Evolutionary conservation across 1,284 basidiomycete species (phyloP).

Genomic region (Trichosporon sp.): DNA sequence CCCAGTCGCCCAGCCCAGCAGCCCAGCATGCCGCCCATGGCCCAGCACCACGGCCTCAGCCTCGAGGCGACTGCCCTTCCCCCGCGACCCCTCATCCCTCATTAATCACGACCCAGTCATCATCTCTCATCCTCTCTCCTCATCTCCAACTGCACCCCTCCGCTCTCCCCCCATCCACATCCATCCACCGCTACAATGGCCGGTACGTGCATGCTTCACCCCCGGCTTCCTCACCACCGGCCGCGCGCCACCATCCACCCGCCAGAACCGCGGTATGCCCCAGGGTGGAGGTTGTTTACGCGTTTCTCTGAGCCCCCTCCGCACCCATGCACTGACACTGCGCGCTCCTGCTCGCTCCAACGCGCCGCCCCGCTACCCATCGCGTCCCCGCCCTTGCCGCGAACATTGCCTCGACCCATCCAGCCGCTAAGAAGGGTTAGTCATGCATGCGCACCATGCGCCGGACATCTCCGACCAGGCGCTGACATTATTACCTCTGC

Average conservation of each 20-base stretch:
- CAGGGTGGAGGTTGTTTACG: conserved; percentile 3
- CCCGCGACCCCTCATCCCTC: background rate
- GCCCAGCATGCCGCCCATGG: background rate
- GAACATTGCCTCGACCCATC: background rate
- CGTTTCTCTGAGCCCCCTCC: background rate
- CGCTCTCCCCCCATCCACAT: background rate
- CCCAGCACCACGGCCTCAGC: background rate
- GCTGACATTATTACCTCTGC: background rate
- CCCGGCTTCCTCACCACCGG: background rate
- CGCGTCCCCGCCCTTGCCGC: background rate
- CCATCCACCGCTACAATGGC: conserved; percentile 5
- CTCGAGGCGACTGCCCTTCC: background rate
- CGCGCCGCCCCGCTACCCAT: background rate
- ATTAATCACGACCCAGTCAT: background rate
- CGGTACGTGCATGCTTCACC: conserved; percentile 3
- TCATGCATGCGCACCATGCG: background rate
- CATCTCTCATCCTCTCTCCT: background rate
- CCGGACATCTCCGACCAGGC: background rate
- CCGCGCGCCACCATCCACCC: background rate
- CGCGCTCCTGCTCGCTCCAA: background rate
- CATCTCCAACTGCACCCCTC: background rate
- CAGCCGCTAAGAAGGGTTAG: conserved; percentile 4
- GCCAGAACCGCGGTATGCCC: background rate
- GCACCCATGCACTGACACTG: background rate
- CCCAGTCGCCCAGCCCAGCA: background rate